phyloP scores from a whole-genome alignment of 352 stramenopile genomes.

The Phytophthora fragariae region DNA sequence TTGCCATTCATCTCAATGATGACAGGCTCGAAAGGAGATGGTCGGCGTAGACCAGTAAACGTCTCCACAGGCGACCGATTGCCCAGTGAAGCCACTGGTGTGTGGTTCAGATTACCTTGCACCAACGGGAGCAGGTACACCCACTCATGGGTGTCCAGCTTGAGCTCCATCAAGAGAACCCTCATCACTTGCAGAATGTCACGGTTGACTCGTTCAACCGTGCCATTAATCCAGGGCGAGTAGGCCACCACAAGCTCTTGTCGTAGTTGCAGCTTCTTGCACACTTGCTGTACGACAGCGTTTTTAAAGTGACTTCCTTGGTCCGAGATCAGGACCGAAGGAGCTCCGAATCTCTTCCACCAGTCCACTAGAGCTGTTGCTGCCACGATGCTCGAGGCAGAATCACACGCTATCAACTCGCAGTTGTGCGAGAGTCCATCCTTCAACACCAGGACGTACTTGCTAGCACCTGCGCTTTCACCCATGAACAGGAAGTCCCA shows the following conservation, averaged over 20 bases:
- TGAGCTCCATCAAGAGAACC: background rate
- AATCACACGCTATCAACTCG: slow-evolving; percentile 22
- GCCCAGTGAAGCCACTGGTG: background rate
- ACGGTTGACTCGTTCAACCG: background rate
- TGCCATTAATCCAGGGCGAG: background rate
- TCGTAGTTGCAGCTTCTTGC: background rate
- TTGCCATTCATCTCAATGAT: background rate
- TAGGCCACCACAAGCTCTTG: background rate
- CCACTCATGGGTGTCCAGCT: background rate
- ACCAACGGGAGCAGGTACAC: background rate
- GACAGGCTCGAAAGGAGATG: background rate
- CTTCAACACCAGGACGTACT: slow-evolving; percentile 20
- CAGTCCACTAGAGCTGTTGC: slow-evolving; percentile 21
- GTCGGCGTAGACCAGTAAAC: background rate
- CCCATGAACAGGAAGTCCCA: slow-evolving; percentile 17
- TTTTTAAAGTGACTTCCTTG: slow-evolving; percentile 7
- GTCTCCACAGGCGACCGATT: background rate
- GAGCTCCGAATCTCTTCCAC: slow-evolving; percentile 24
- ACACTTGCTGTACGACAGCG: background rate
- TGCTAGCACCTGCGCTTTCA: background rate
- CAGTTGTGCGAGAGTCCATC: slow-evolving; percentile 20
- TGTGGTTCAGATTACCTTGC: background rate
- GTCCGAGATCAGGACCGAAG: slow-evolving; percentile 15
- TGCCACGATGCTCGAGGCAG: slow-evolving; percentile 4
- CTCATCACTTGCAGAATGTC: background rate